These are phyloP conservation scores for Syzygium syzygioides DNA, from an alignment of 441 rosid genomes.

Conservation along the genomic window DNA sequence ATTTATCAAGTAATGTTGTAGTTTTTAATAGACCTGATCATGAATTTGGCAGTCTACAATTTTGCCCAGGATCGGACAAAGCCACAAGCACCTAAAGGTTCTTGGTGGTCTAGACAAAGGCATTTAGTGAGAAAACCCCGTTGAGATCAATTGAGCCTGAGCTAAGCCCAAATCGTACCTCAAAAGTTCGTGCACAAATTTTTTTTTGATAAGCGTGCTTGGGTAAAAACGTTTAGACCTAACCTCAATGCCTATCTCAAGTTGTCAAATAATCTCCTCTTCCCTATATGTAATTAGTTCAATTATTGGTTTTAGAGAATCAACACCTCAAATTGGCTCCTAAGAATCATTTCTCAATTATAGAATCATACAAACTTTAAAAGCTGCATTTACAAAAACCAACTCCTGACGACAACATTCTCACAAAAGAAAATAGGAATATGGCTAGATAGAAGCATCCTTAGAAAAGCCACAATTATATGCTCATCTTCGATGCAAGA, in stretches of 20 bases:
- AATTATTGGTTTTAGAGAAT: neutral
- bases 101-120: neutral
- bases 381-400: neutral
- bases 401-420: neutral
- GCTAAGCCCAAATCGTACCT: neutral
- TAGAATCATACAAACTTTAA: neutral
- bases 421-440: neutral
- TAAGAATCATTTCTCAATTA: neutral
- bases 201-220: neutral
- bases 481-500: neutral
- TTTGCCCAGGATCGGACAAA: neutral
- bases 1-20: neutral
- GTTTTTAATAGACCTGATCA: too few relatives aligned
- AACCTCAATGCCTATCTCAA: neutral
- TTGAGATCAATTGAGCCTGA: neutral
- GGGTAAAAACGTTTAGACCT: neutral
- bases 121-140: neutral
- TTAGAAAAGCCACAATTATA: neutral
- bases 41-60: neutral
- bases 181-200: neutral
- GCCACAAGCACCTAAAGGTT: neutral
- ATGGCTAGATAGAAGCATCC: neutral
- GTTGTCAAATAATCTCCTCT: neutral
- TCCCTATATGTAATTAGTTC: neutral
- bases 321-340: neutral